Percentiles rank a stretch among this genome's conserved stretches.
phyloP scores from a whole-genome alignment of 768 basidiomycete species.

The Bullera alba region DNA sequence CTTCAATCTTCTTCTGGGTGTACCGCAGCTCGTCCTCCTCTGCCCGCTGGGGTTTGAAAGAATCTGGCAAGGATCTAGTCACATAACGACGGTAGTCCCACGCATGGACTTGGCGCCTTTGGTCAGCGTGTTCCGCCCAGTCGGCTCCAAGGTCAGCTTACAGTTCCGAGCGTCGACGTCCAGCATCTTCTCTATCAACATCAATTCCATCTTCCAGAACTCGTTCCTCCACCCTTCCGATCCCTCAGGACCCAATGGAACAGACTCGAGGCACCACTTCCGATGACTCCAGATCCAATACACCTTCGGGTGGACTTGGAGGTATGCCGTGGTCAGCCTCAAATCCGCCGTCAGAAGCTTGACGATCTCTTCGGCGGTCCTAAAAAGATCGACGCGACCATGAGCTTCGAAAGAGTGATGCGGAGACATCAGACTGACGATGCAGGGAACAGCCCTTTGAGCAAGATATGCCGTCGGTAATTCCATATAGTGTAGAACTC shows the following conservation, averaged over 20 bases:
- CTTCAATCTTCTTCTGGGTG: slow-evolving; percentile 81
- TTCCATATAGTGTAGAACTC: slow-evolving; percentile 98
- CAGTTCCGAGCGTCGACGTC: slow-evolving; percentile 88
- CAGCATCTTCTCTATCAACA: slow-evolving; percentile 85
- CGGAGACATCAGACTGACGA: slow-evolving; percentile 51
- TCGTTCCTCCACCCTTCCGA: slow-evolving; percentile 61
- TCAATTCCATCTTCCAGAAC: slow-evolving; percentile 79
- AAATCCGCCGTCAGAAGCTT: slow-evolving; percentile 65
- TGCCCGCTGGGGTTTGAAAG: slow-evolving; percentile 46
- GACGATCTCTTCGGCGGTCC: slow-evolving; percentile 53
- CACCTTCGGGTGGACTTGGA: slow-evolving; percentile 83
- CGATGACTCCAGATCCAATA: slow-evolving; percentile 99
- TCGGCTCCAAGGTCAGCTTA: slow-evolving; percentile 52
- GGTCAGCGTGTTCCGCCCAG: background rate
- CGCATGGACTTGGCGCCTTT: slow-evolving; percentile 62
- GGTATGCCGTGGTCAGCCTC: slow-evolving; percentile 66
- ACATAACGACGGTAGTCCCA: slow-evolving; percentile 93
- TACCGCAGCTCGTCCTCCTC: slow-evolving; percentile 71
- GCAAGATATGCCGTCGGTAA: slow-evolving; percentile 73
- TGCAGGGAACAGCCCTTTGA: slow-evolving; percentile 61
- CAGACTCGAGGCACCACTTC: slow-evolving; percentile 82
- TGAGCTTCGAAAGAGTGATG: background rate
- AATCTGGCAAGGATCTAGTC: slow-evolving; percentile 60
- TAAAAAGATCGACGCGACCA: background rate
- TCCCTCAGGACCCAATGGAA: slow-evolving; percentile 62